Base-by-base conservation (phyloP, 1,284 basidiomycete genomes). In the Ustilago trichophora region DNA sequence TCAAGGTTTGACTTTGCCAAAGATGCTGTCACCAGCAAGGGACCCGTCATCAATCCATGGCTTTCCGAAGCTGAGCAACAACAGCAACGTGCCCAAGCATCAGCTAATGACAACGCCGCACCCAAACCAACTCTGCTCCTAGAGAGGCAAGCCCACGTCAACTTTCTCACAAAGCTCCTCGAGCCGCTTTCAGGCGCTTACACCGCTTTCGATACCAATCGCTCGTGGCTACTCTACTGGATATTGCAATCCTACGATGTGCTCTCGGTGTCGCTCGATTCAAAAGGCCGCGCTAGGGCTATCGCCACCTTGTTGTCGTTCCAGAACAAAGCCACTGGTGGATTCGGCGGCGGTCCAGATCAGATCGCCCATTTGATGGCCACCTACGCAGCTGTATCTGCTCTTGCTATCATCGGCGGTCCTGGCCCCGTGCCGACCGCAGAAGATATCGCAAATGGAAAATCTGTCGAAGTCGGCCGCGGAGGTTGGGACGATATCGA, bases 281-380 rank as follows among this genome's bases (percentile, higher is more conserved):
- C 67, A 3, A 48, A 55, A 22, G 52, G 63, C 21, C 56, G 72
- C 6, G 67, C 64, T 8, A 62, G 73, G 13, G 76, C 80, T 25
- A 76, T 80, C 24, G 50, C 70, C 0, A 82, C 81, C 15, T 55
- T 82, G 11, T 50, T 82, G 25, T 73, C 72, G 24, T 81, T 77
- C 44, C 81, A 82, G 37, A 71, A 80, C 49, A 49, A 38, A 9
- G 26, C 41, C 1, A 56, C 53, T 3, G 94, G 93, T 2, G 95
- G 95, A 2, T 98, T 98, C 79, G 88, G 89, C 9, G 95, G 94
- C 29, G 94, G 95, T 0, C 91, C 93, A 0, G 88, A 90, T 3
- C 96, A 98, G 77, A 85, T 89, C 0, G 85, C 92, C 0, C 96
- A 98, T 82, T 83, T 98, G 2, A 85, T 98, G 8, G 88, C 93